Base-by-base conservation (phyloP, 345 rosid species). In the Aethionema arabicum region DNA sequence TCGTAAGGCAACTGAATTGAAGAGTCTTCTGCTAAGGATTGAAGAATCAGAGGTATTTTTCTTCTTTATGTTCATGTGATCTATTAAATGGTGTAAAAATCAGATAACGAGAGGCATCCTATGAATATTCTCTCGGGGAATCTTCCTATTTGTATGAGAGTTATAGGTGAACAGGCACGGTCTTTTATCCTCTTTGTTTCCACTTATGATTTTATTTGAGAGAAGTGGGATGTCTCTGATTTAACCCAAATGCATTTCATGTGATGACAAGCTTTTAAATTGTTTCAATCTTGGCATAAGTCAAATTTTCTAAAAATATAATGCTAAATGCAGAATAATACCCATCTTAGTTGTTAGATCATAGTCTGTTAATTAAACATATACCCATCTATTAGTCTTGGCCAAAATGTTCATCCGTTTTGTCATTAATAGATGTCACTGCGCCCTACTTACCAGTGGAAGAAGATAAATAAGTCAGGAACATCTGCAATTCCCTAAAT, bases 21-120 rank as follows among this genome's bases (percentile, higher is more conserved):
- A 91, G 83, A 80, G 69, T 79, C 86, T 90, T 70, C 70, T 93
- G 82, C 85, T 84, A 50, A 90, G 85, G 77, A 85, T 93, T 69
- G 99, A 93, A 80, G 97, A 93, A 73, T 85, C 99, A 66, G 99
- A 93, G 97, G 99, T 93, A 63, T 32, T 54, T 46, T 16, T 45
- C 51, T 9, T 50, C 42, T 48, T 42, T 44, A 29, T 32, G 46
- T 35, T 68, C 51, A 65, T 50, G 66, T 58, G 63, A 31, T 67
- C 8, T 69, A 7, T 59, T 38, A 11, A 32, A 36, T 41, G 59
- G 56, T 40, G 30, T 62, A 43, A 64, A 63, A 60, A 56, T 63
- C 29, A 41, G 12, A 57, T 52, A 54, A 30, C 7, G n/a, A 32
- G 50, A 36, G 40, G 37, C 40, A 46, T 65, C 8, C 46, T 33